A percentile compares a stretch with the other conserved stretches of the same genome.
Evolutionary conservation across 345 rosid genomes (phyloP).

Genomic region (Aurinia saxatilis): DNA sequence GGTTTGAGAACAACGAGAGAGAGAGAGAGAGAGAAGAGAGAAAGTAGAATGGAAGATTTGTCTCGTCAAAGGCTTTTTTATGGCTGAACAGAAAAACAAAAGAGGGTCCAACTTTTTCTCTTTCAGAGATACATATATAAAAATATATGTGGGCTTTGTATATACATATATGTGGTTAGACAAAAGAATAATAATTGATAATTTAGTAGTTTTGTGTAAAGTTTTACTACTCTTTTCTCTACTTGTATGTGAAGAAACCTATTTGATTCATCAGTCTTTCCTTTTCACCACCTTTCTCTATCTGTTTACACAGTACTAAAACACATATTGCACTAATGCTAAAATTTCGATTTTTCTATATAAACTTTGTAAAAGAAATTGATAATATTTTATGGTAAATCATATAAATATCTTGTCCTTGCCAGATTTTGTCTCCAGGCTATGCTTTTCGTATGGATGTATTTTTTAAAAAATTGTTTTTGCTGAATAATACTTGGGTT

Average conservation of each 20-base stretch:
- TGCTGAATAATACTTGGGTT: conserved; percentile 5
- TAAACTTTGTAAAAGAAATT: not conserved
- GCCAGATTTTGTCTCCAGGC: conserved; percentile 36
- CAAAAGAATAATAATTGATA: not conserved
- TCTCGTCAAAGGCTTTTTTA: conserved; percentile 38
- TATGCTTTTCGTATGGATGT: conserved; percentile 14
- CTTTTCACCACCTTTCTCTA: conserved; percentile 24
- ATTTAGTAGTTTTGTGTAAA: not conserved
- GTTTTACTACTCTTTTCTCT: conserved; percentile 44
- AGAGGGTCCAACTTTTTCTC: conserved; percentile 50
- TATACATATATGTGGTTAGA: not conserved
- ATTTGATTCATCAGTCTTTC: conserved; percentile 30
- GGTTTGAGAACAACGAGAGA: conserved; percentile 18
- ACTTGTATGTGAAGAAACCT: conserved; percentile 73
- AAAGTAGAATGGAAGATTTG: conserved; percentile 42
- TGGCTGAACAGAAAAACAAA: conserved; percentile 30
- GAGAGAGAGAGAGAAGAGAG: conserved; percentile 13
- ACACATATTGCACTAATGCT: conserved; percentile 16
- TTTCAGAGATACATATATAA: conserved; percentile 14
- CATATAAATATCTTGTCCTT: conserved; percentile 48
- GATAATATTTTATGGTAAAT: conserved; percentile 30
- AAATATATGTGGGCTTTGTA: not conserved
- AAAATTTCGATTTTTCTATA: not conserved
- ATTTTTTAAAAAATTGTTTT: not conserved
- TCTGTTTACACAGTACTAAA: conserved; percentile 3